Conservation (phyloP, 192 early-diverging fungal species). For the Podila minutissima region DNA sequence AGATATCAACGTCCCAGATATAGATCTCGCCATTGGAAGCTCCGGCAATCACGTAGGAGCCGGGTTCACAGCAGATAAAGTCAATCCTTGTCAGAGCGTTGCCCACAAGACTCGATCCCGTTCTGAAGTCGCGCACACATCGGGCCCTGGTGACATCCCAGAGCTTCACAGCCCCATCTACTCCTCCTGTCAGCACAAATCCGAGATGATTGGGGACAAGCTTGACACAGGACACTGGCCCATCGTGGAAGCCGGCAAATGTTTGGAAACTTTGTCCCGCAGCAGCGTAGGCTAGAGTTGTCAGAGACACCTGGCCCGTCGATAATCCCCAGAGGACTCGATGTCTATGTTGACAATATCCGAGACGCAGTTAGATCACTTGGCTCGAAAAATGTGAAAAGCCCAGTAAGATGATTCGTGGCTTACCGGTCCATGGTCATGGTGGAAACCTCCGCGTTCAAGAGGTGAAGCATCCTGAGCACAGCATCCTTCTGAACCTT, state of each 20-base stretch:
- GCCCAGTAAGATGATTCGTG: neutral
- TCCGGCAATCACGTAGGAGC: conserved; percentile 29
- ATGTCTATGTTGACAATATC: conserved; percentile 27
- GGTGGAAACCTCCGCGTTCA: conserved; percentile 43
- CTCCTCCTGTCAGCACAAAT: conserved; percentile 59
- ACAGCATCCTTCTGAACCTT: conserved; percentile 69
- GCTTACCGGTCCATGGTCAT: conserved; percentile 68
- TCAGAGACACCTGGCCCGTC: conserved; percentile 62
- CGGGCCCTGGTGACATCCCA: conserved; percentile 56
- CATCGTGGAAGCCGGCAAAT: conserved; percentile 65
- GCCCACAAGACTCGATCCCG: conserved; percentile 1
- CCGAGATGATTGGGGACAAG: conserved; percentile 21
- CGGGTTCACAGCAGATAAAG: conserved; percentile 41
- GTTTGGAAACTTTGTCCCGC: conserved; percentile 52
- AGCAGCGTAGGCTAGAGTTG: conserved; percentile 53
- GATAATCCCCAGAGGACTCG: conserved; percentile 68
- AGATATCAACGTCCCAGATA: conserved; percentile 30
- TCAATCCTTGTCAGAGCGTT: conserved; percentile 6
- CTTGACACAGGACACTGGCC: conserved; percentile 55
- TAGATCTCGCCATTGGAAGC: conserved; percentile 33
- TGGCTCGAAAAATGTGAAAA: neutral
- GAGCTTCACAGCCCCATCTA: conserved; percentile 59
- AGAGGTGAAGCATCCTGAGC: conserved; percentile 54
- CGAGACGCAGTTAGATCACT: neutral
- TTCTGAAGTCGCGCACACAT: conserved; percentile 47